phyloP scores from a whole-genome alignment of 768 basidiomycete species.

The Mycena chlorophos region DNA sequence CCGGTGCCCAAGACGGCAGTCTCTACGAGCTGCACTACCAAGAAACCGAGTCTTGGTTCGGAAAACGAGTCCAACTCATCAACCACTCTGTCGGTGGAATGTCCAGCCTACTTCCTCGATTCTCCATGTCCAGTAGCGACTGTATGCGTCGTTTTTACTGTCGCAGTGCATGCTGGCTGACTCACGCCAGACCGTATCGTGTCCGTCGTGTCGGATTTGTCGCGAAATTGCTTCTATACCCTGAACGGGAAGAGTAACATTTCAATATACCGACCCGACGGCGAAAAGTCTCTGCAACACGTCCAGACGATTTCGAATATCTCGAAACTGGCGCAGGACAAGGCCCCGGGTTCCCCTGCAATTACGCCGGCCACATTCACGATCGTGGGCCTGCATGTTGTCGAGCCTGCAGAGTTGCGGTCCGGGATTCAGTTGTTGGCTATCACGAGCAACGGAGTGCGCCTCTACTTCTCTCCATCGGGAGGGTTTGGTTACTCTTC shows the following conservation, averaged over 20 bases:
- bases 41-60: conserved; percentile 89
- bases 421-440: conserved; percentile 75
- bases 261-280: conserved; percentile 61
- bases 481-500: conserved; percentile 48
- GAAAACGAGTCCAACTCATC: conserved; percentile 77
- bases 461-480: conserved; percentile 77
- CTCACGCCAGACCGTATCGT: conserved; percentile 65
- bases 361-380: conserved; percentile 70
- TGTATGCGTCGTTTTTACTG: conserved; percentile 47
- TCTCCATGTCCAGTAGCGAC: conserved; percentile 61
- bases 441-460: conserved; percentile 76
- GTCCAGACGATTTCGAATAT: conserved; percentile 75
- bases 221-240: conserved; percentile 76
- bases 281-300: conserved; percentile 68
- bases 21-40: conserved; percentile 93
- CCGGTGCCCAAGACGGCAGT: conserved; percentile 79
- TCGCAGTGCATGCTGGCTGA: not conserved
- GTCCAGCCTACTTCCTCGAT: conserved; percentile 76
- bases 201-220: conserved; percentile 62
- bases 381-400: conserved; percentile 67
- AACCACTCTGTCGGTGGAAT: conserved; percentile 84
- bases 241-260: conserved; percentile 66
- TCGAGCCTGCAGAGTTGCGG: conserved; percentile 67
- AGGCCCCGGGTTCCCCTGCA: conserved; percentile 74
- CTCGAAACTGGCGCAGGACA: conserved; percentile 76